Conservation (phyloP, 768 basidiomycete species). For the Tricholoma matsutake region DNA sequence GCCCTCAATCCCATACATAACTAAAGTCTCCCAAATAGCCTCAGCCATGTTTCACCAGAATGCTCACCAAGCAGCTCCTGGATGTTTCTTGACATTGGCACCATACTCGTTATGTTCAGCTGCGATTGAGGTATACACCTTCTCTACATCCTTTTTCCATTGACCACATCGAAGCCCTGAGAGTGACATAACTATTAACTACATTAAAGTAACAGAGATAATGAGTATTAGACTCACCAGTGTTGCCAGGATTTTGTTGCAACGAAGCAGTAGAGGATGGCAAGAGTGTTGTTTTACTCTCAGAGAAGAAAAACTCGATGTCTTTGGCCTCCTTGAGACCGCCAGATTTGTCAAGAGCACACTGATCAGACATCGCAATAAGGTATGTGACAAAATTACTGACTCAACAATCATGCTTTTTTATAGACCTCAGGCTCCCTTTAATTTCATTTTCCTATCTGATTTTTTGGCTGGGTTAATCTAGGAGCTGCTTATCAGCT, state of each 20-base stretch:
- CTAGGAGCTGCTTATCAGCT: not conserved
- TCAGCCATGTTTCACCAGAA: no score
- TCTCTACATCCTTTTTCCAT: no score
- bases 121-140: not conserved
- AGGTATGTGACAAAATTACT: no score
- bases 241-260: not conserved
- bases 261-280: not conserved
- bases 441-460: not conserved
- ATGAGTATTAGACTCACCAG: not conserved
- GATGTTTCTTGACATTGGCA: not conserved
- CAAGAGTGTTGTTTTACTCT: no score
- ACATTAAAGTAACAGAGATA: no score
- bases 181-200: not conserved
- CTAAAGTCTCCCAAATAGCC: no score
- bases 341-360: no score
- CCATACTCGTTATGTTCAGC: not conserved
- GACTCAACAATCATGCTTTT: not conserved
- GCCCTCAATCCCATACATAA: no score
- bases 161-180: not conserved
- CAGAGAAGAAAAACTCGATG: no score
- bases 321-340: no score
- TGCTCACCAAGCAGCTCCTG: no score
- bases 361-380: no score
- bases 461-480: not conserved
- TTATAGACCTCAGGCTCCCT: not conserved